Base-by-base conservation (phyloP, 768 basidiomycete species). In the Infundibulicybe gibba region DNA sequence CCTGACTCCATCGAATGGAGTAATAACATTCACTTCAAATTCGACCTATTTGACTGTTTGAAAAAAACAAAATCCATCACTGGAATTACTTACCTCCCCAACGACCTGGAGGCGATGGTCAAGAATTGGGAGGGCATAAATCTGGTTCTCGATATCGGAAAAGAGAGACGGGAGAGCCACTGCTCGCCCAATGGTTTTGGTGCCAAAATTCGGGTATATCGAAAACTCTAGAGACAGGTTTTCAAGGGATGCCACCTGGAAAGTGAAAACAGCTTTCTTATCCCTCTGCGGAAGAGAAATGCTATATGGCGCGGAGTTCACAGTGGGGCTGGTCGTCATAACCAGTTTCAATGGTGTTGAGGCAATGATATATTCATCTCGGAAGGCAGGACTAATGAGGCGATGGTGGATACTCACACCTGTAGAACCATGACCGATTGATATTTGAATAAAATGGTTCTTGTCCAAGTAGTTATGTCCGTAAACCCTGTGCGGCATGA, bases 401-500 rank as follows among this genome's bases (percentile, higher is more conserved):
- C 86, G 86, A 59, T 86, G 84, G 49, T 85, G 83, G 25, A 92
- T 74, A 45, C 80, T 80, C 53, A 94, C 75, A 40, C 76, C 74
- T 47, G 66, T 71, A 47, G 59, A 59, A 33, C 56, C 64, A 50
- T 81, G 80, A 2, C 92, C 93, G 38, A 98, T 80, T 0, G 87
- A 81, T 39, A 99, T 75, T 57, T 95, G 90, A 5, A 98, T 82
- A 31, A 98, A 74, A 58, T 83, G 83, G 41, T 83, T 83, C 58
- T 82, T 85, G 65, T 95, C 92, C 43, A 99, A 76, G 65, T 90
- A 93, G 60, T 91, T 95, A 69, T 99, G 95, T 6, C 95, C 95
- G 62, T 99, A 99, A 30, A 95, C 89, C 44, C 93, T 83, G 61
- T 97, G 92, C 21, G 97, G 94, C 80, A 99, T 95, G 61, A 97